These are phyloP conservation scores for Leptomonas pyrrhocoris DNA, from an alignment of 208 protist species.

Conservation along the genomic window DNA sequence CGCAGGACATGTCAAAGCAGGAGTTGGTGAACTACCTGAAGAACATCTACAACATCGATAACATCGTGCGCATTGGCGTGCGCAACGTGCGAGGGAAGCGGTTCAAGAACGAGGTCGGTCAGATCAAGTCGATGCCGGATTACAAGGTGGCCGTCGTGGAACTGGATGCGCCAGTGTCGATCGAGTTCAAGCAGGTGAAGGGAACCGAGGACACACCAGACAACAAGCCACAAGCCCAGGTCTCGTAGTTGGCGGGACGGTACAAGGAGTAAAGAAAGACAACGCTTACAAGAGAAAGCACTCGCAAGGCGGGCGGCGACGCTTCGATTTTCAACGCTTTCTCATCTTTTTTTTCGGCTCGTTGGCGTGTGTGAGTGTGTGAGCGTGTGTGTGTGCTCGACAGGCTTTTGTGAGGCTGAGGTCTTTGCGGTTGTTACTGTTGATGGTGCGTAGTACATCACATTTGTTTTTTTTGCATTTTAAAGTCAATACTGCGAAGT, in stretches of 20 bases:
- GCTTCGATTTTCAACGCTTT: background rate
- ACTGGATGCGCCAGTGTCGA: conserved; percentile 78
- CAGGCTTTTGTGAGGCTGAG: too few relatives aligned
- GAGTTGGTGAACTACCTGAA: conserved; percentile 87
- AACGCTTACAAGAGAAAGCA: background rate
- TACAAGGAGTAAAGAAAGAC: background rate
- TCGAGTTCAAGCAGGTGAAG: conserved; percentile 91
- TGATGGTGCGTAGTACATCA: background rate
- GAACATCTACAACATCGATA: conserved; percentile 88
- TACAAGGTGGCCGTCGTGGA: conserved; percentile 85
- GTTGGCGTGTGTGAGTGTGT: too few relatives aligned
- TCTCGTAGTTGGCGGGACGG: conserved; percentile 29
- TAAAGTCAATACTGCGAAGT: too few relatives aligned
- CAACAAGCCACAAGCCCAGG: conserved; percentile 71
- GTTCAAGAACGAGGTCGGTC: conserved; percentile 90
- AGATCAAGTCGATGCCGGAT: conserved; percentile 77
- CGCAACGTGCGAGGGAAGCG: conserved; percentile 74
- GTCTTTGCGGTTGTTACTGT: background rate
- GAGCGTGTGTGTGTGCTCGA: too few relatives aligned
- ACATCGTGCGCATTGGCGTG: conserved; percentile 68
- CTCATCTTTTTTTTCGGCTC: background rate
- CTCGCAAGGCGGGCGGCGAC: too few relatives aligned
- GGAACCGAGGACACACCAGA: conserved; percentile 86
- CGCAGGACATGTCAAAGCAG: conserved; percentile 84
- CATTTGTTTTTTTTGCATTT: conserved; percentile 3